Base-by-base conservation (phyloP, 352 stramenopile species). In the Phytophthora macrochlamydospora region DNA sequence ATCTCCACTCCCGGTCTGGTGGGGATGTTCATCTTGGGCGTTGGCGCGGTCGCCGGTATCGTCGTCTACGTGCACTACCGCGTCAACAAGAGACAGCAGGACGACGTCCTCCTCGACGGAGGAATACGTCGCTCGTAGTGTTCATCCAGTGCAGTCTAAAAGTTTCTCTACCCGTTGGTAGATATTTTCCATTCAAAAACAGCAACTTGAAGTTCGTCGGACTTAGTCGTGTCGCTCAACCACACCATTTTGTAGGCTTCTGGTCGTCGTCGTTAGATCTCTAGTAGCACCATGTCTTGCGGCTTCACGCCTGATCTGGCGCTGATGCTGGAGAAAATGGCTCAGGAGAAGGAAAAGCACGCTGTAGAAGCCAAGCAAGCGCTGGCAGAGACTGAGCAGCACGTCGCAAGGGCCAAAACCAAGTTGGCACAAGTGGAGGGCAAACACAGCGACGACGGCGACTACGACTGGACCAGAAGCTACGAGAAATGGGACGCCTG, bases 401-500 rank as follows among this genome's bases (percentile, higher is more conserved):
- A 85, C 48, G 59, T 85, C n/a, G 69, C 66, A 18, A 71, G 60
- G 18, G 51, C 35, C 33, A 87, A 82, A 68, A 67, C 71, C 5
- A 78, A 79, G 69, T 30, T 79, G 56, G 66, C 64, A 8, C 63
- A 73, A 51, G 56, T 59, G 8, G 60, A 67, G 38, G 46, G 51
- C 30, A 73, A 65, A 49, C 53, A 65, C 32, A 40, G 61, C 35
- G 30, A 62, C 24, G 7, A 75, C 51, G 62, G 59, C 11, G 51
- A 45, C n/a, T 82, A 89, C 77, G 79, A 95, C 73, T 95, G 87
- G 87, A 94, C 85, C 2, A 62, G 71, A 7, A 78, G 81, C 45
- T 95, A 95, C 70, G 81, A 84, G 35, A 88, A 89, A 54, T 95
- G 87, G 87, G 79, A 90, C 51, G 78, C 73, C 28, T 95, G 81